Percentiles rank a stretch among this genome's conserved stretches.
Conservation (phyloP, 139 green algal species). For the Closterium sp. region DNA sequence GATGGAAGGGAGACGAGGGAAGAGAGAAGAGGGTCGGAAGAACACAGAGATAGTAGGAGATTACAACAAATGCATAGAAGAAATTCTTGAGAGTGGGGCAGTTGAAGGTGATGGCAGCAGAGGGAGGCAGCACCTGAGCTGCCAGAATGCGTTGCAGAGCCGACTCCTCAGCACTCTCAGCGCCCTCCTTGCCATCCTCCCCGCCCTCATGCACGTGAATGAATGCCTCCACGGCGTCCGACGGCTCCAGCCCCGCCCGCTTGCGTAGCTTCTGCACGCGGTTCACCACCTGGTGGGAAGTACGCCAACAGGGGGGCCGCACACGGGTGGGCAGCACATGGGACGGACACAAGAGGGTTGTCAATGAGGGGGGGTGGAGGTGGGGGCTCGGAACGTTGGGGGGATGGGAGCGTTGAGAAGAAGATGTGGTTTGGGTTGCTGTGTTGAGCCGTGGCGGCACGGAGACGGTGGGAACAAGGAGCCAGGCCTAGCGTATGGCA, state of each 20-base stretch:
- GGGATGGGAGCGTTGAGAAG: background rate
- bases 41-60: no score
- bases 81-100: no score
- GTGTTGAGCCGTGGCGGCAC: no score
- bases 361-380: background rate
- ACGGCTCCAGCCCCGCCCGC: constrained; percentile 64
- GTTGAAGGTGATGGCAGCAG: background rate
- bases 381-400: background rate
- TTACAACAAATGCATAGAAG: no score
- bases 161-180: background rate
- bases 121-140: background rate
- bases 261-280: constrained; percentile 95
- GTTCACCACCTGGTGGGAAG: constrained; percentile 70
- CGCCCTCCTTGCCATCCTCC: background rate
- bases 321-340: background rate
- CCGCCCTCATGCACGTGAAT: background rate
- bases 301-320: background rate
- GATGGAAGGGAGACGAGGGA: constrained; percentile 11
- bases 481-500: no score
- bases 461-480: no score
- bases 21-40: background rate
- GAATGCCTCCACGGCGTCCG: constrained; percentile 47
- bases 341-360: background rate
- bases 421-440: background rate
- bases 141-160: background rate